Conservation (phyloP, 2,329 filamentous ascomycete species). For the Zopfia rhizophila region DNA sequence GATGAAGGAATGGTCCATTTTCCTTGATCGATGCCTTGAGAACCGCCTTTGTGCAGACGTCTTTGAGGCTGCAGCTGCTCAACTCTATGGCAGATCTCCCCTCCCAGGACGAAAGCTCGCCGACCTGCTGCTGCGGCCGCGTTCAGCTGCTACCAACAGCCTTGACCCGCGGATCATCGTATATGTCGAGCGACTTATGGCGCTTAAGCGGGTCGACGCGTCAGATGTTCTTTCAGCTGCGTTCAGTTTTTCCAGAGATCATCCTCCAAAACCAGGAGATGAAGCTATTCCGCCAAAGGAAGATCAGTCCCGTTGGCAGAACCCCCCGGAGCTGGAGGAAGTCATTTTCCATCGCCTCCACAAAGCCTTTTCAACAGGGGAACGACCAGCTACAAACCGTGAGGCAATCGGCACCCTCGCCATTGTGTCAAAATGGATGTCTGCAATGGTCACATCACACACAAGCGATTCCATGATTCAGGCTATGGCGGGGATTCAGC, state of each 20-base stretch:
- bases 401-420: conserved; percentile 45
- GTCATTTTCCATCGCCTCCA: conserved; percentile 49
- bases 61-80: conserved; percentile 44
- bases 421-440: conserved; percentile 50
- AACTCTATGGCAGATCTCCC: conserved; percentile 46
- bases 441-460: conserved; percentile 51
- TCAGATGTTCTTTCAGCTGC: conserved; percentile 46
- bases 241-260: conserved; percentile 48
- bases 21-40: conserved; percentile 49
- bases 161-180: conserved; percentile 48
- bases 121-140: conserved; percentile 45
- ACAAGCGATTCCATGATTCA: conserved; percentile 53
- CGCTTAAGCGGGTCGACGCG: conserved; percentile 44
- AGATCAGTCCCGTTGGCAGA: conserved; percentile 37
- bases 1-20: conserved; percentile 44
- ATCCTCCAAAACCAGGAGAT: conserved; percentile 34
- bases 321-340: conserved; percentile 51
- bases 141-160: conserved; percentile 32
- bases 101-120: conserved; percentile 49
- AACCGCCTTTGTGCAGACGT: conserved; percentile 41
- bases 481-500: conserved; percentile 54
- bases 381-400: conserved; percentile 41
- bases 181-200: conserved; percentile 48
- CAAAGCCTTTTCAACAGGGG: conserved; percentile 46
- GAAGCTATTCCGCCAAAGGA: conserved; percentile 26